A percentile compares a stretch with the other conserved stretches of the same genome.
These are phyloP conservation scores for Venturia carpophila DNA, from an alignment of 2,329 filamentous ascomycete species.

Conservation along the genomic window DNA sequence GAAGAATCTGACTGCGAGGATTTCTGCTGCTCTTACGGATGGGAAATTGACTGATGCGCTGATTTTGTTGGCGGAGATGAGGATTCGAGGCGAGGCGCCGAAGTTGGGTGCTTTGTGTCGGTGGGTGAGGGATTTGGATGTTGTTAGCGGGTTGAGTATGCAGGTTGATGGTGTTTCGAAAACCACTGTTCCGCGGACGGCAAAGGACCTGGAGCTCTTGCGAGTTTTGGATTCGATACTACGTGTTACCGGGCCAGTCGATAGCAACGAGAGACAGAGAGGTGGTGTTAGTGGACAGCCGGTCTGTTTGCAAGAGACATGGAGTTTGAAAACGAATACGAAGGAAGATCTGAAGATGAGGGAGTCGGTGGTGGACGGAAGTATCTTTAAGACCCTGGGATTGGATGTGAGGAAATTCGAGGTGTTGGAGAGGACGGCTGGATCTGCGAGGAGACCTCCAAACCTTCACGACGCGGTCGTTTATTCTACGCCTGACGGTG, in stretches of 20 bases:
- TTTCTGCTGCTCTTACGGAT: slow-evolving; percentile 58
- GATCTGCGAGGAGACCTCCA: slow-evolving; percentile 55
- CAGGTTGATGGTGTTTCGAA: slow-evolving; percentile 39
- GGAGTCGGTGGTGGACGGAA: slow-evolving; percentile 51
- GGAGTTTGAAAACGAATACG: slow-evolving; percentile 47
- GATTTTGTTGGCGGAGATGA: slow-evolving; percentile 62
- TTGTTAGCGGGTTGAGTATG: slow-evolving; percentile 57
- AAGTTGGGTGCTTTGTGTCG: slow-evolving; percentile 62
- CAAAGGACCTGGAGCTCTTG: slow-evolving; percentile 49
- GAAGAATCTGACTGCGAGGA: slow-evolving; percentile 57
- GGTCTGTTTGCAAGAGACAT: slow-evolving; percentile 52
- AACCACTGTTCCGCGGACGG: slow-evolving; percentile 32
- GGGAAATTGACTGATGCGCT: slow-evolving; percentile 58
- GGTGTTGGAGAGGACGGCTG: slow-evolving; percentile 55
- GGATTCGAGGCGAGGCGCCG: slow-evolving; percentile 55
- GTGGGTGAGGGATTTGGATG: slow-evolving; percentile 64
- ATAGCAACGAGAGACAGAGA: slow-evolving; percentile 37
- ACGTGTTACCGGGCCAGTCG: slow-evolving; percentile 54
- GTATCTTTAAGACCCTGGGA: slow-evolving; percentile 41
- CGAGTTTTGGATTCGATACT: slow-evolving; percentile 56
- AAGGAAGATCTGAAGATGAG: slow-evolving; percentile 42
- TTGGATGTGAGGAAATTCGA: slow-evolving; percentile 40
- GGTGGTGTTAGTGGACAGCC: slow-evolving; percentile 33
- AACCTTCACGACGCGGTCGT: slow-evolving; percentile 61
- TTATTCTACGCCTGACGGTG: slow-evolving; percentile 52